Percentiles rank a stretch among this genome's conserved stretches.
These are phyloP conservation scores for Russula lepida DNA, from an alignment of 768 basidiomycete species.

Conservation along the genomic window DNA sequence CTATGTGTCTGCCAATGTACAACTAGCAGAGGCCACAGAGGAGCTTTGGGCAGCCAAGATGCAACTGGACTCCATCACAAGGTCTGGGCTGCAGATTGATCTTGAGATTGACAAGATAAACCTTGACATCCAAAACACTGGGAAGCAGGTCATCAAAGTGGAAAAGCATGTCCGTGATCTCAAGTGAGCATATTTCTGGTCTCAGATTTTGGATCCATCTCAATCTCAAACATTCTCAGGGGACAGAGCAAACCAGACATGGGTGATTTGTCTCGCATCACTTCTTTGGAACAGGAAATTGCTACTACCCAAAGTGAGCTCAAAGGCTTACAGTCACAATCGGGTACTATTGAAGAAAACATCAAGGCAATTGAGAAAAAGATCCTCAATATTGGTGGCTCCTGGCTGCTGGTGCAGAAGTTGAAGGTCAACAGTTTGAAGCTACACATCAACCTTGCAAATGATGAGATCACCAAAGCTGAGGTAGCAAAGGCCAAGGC, in stretches of 20 bases:
- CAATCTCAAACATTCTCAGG: conserved; percentile 32
- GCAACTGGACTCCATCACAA: conserved; percentile 52
- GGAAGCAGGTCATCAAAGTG: conserved; percentile 66
- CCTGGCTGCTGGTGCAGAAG: conserved; percentile 78
- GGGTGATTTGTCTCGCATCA: conserved; percentile 70
- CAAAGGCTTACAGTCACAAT: conserved; percentile 52
- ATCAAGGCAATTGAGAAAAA: conserved; percentile 85
- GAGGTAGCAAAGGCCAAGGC: conserved; percentile 86
- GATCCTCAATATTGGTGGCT: conserved; percentile 90
- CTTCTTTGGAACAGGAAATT: conserved; percentile 66
- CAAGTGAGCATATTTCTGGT: conserved; percentile 45
- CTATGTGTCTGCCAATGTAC: conserved; percentile 47
- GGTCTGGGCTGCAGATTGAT: conserved; percentile 66
- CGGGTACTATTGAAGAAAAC: conserved; percentile 61
- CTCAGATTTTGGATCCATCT: not conserved
- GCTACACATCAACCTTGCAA: conserved; percentile 74
- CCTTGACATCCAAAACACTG: conserved; percentile 73
- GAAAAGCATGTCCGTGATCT: conserved; percentile 76
- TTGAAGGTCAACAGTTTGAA: conserved; percentile 86
- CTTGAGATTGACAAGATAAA: conserved; percentile 73
- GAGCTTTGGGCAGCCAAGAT: conserved; percentile 49
- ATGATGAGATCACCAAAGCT: conserved; percentile 89
- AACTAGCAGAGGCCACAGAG: conserved; percentile 46
- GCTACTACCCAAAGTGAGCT: conserved; percentile 47
- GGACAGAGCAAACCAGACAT: conserved; percentile 77